These are phyloP conservation scores for Pichia inconspicua DNA, from an alignment of 1,139 yeast genomes.

Conservation along the genomic window DNA sequence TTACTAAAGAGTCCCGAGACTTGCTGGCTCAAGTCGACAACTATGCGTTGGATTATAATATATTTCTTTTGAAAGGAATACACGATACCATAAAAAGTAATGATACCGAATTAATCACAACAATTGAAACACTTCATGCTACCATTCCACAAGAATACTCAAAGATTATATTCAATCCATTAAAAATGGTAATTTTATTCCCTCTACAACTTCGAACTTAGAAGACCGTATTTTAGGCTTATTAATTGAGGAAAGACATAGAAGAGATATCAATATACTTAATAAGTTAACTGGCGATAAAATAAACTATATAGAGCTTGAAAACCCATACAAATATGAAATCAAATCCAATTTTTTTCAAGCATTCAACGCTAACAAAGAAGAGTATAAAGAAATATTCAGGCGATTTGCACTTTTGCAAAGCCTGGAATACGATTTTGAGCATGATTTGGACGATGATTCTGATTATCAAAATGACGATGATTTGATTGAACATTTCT, in stretches of 20 bases:
- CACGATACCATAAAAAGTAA: conserved; percentile 16
- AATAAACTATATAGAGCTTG: conserved; percentile 17
- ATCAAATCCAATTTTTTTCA: conserved; percentile 27
- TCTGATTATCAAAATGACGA: conserved; percentile 23
- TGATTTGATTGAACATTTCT: conserved; percentile 19
- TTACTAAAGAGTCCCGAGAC: conserved; percentile 7
- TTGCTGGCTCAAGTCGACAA: conserved; percentile 25
- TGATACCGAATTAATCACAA: conserved; percentile 16
- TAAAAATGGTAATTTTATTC: conserved; percentile 11
- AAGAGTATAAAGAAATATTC: conserved; percentile 20
- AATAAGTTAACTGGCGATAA: conserved; percentile 18
- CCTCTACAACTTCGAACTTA: conserved; percentile 26
- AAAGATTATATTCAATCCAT: conserved; percentile 18
- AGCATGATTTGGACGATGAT: conserved; percentile 21
- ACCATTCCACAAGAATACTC: conserved; percentile 22
- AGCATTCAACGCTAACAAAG: conserved; percentile 16
- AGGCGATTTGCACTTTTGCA: conserved; percentile 27
- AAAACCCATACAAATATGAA: conserved; percentile 24
- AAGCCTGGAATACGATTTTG: conserved; percentile 29
- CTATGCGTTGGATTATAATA: conserved; percentile 30
- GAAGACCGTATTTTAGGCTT: conserved; percentile 27
- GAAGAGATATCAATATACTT: conserved; percentile 26
- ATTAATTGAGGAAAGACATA: conserved; percentile 28
- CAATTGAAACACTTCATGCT: conserved; percentile 17
- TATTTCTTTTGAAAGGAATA: conserved; percentile 27